A percentile compares a stretch with the other conserved stretches of the same genome.
phyloP scores from a whole-genome alignment of 257 asterid genomes.

The Plantago major region DNA sequence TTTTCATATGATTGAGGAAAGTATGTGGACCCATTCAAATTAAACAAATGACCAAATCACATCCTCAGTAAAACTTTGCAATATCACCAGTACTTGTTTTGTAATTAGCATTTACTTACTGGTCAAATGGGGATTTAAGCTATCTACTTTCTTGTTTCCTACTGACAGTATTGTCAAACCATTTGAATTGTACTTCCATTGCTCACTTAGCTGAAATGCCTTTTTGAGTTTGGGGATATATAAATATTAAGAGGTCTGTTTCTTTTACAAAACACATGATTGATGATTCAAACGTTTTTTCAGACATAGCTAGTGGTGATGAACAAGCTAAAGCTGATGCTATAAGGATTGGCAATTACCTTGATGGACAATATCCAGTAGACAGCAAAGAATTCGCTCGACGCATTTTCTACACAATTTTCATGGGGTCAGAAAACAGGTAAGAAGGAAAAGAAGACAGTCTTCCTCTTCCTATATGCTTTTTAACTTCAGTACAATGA shows the following conservation, averaged over 20 bases:
- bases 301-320: constrained; percentile 68
- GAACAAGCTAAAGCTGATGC: constrained; percentile 76
- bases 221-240: background rate
- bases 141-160: background rate
- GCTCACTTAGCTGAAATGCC: background rate
- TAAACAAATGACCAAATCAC: too few species aligned
- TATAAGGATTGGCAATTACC: constrained; percentile 60
- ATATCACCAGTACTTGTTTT: too few species aligned
- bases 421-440: constrained; percentile 77
- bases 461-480: background rate
- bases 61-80: too few species aligned
- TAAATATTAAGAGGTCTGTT: background rate
- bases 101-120: too few species aligned
- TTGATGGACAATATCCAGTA: constrained; percentile 46
- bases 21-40: too few species aligned
- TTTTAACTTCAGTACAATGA: too few species aligned
- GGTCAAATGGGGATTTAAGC: background rate
- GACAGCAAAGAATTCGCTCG: constrained; percentile 68
- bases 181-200: too few species aligned
- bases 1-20: too few species aligned
- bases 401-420: constrained; percentile 70
- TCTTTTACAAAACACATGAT: background rate
- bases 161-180: too few species aligned
- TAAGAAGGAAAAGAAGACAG: constrained; percentile 12
- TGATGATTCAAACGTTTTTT: constrained; percentile 16